Evolutionary conservation across 345 rosid species (phyloP), one percentile per base, ranked within the genome.

Genomic region (Citrus unshiu): DNA sequence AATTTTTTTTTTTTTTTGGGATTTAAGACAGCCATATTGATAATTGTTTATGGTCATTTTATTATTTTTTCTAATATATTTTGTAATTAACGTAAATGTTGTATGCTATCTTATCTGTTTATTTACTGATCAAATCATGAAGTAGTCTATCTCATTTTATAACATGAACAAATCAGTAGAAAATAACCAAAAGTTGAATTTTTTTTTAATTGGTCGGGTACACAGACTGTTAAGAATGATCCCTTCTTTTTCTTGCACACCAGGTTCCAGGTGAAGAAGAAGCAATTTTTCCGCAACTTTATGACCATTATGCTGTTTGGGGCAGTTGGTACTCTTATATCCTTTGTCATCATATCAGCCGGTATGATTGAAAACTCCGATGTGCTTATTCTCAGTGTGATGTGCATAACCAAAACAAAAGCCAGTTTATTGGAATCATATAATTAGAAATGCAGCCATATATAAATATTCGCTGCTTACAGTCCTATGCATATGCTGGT

Each of bases 251-350:
- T 66, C 19, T 16, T 67, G 40, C 73, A 18, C 77, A 54, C 37
- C 88, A 96, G 99, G 84, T 96, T 96, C 85, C 99, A 96, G 81
- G 98, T 96, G 85, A 96, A 96, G 90, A 96, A 96, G 92, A 96
- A 96, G 88, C 98, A 93, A 70, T 96, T 96, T 85, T 96, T 96
- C 77, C 97, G 93, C 82, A 96, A 96, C 84, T 96, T 96, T 85
- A 89, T 91, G 94, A 96, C 98, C 56, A 94, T 96, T 82, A 91
- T 91, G 85, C 83, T 96, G 76, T 96, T 91, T 85, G 99, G 99
- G 71, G 98, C 97, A 57, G 63, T 96, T 79, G 99, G 99, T 13
- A 96, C 99, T 80, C 89, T 96, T 59, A 91, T 96, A 88, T 96
- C 99, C 29, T 93, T 93, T 76, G 83, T 75, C 73, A 88, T 93